Percentiles rank a stretch among this genome's conserved stretches.
These are phyloP conservation scores for Akanthomyces dipterigenus DNA, from an alignment of 2,329 filamentous ascomycete species.

Conservation along the genomic window DNA sequence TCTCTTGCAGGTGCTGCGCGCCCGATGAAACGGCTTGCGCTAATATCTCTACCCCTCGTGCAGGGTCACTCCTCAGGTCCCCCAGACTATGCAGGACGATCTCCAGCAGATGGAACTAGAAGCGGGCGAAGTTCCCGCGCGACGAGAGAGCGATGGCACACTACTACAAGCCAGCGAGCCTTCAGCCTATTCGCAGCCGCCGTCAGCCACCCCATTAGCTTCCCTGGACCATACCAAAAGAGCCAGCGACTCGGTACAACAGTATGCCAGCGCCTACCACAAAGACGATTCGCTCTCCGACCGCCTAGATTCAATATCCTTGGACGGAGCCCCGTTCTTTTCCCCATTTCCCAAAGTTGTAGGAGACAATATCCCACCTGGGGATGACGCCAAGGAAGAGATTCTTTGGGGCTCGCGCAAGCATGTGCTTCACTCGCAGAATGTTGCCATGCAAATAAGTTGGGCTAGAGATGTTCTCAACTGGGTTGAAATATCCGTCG, in stretches of 20 bases:
- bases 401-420: slow-evolving; percentile 79
- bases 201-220: slow-evolving; percentile 25
- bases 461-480: slow-evolving; percentile 92
- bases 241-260: background rate
- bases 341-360: slow-evolving; percentile 85
- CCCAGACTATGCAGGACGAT: slow-evolving; percentile 93
- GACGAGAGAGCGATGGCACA: slow-evolving; percentile 16
- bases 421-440: slow-evolving; percentile 83
- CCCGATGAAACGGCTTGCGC: background rate
- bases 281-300: slow-evolving; percentile 30
- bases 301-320: slow-evolving; percentile 36
- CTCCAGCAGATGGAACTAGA: slow-evolving; percentile 85
- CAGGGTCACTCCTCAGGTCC: slow-evolving; percentile 91
- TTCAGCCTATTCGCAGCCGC: slow-evolving; percentile 18
- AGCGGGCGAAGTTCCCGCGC: slow-evolving; percentile 42
- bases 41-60: slow-evolving; percentile 19
- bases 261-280: slow-evolving; percentile 27
- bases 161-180: slow-evolving; percentile 15
- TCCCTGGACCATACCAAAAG: slow-evolving; percentile 26
- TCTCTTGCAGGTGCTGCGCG: background rate
- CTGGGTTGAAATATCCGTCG: slow-evolving; percentile 78
- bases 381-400: slow-evolving; percentile 88
- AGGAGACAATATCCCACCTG: slow-evolving; percentile 84
- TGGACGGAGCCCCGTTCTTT: slow-evolving; percentile 62
- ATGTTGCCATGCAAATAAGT: slow-evolving; percentile 91